Evolutionary conservation across 140 eudicot species (phyloP).

Genomic region (Ambrosia hybrid): DNA sequence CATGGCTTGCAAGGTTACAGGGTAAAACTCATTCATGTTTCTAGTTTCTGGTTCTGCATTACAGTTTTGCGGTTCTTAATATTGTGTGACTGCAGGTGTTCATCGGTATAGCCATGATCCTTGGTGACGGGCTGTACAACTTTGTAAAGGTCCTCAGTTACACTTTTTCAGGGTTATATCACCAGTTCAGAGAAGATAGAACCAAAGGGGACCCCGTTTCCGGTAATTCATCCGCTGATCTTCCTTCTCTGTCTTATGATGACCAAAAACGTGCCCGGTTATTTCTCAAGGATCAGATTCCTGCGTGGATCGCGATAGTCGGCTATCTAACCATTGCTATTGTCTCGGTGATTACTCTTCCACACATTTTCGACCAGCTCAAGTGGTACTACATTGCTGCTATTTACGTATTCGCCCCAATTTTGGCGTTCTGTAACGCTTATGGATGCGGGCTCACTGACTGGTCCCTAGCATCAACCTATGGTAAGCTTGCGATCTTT

Average conservation of each 20-base stretch:
- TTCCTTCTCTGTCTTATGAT: conserved; percentile 48
- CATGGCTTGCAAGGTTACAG: conserved; percentile 91
- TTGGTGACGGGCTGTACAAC: conserved; percentile 95
- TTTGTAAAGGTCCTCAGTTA: conserved; percentile 65
- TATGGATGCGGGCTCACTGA: conserved; percentile 85
- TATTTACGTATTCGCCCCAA: conserved; percentile 62
- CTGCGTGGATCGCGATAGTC: conserved; percentile 62
- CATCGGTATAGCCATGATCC: conserved; percentile 84
- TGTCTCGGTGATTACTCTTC: conserved; percentile 58
- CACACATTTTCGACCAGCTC: conserved; percentile 69
- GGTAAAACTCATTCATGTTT: conserved; percentile 39
- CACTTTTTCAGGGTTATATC: conserved; percentile 55
- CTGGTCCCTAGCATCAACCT: conserved; percentile 88
- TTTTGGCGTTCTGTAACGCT: conserved; percentile 78
- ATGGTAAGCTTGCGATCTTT: conserved; percentile 89
- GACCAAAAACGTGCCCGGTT: conserved; percentile 62
- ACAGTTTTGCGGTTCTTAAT: background rate
- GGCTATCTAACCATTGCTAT: conserved; percentile 62
- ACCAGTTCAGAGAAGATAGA: conserved; percentile 37
- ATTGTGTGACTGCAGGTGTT: conserved; percentile 50
- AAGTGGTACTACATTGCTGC: conserved; percentile 74
- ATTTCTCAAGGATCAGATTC: conserved; percentile 85
- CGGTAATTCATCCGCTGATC: conserved; percentile 27
- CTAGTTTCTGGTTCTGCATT: background rate
- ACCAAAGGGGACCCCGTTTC: conserved; percentile 33